phyloP scores from a whole-genome alignment of 2,329 filamentous ascomycete species.

The Helotiales sp. region DNA sequence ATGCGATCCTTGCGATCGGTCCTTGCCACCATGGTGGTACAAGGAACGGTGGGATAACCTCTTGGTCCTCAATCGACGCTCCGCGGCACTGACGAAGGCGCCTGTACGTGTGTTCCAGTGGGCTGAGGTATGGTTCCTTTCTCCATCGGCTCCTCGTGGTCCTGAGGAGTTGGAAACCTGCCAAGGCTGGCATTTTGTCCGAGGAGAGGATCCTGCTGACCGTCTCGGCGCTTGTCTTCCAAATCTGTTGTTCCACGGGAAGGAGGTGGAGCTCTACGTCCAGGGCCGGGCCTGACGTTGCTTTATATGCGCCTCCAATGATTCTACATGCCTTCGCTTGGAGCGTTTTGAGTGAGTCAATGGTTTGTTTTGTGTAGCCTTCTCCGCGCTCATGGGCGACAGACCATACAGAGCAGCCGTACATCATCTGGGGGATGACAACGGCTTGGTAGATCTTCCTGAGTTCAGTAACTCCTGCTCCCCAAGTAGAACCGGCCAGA shows the following conservation, averaged over 20 bases:
- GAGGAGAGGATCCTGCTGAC: conserved; percentile 6
- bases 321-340: conserved; percentile 25
- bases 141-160: conserved; percentile 7
- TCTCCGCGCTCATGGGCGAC: conserved; percentile 15
- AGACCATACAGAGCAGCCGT: conserved; percentile 31
- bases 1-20: conserved; percentile 9
- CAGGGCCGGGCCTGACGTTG: conserved; percentile 26
- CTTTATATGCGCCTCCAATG: conserved; percentile 28
- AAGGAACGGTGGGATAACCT: conserved; percentile 9
- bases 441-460: conserved; percentile 24
- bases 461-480: conserved; percentile 4
- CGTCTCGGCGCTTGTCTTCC: conserved; percentile 11
- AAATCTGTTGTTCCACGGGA: conserved; percentile 13
- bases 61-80: conserved; percentile 10
- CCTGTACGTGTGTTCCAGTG: conserved; percentile 11
- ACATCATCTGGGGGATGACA: conserved; percentile 35
- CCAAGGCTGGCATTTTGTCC: conserved; percentile 6
- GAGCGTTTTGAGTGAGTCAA: conserved; percentile 17
- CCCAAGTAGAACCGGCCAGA: conserved; percentile 11
- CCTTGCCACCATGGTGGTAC: conserved; percentile 14
- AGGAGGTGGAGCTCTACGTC: conserved; percentile 24
- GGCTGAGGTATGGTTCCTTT: conserved; percentile 9
- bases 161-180: conserved; percentile 3
- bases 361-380: conserved; percentile 20
- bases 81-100: conserved; percentile 6